phyloP scores from a whole-genome alignment of 257 asterid genomes.

The Ehretia macrophylla region DNA sequence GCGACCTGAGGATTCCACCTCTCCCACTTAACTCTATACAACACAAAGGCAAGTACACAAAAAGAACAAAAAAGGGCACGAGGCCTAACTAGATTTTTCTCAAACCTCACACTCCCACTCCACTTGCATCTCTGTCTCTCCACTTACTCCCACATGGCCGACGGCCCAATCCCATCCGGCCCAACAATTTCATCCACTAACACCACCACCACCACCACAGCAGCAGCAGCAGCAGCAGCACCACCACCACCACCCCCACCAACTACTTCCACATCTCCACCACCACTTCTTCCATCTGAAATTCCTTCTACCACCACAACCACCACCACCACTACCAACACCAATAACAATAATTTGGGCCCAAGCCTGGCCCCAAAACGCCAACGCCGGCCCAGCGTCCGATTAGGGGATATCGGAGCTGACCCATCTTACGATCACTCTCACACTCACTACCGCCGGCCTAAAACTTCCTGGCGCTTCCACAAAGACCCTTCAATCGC shows the following conservation, averaged over 20 bases:
- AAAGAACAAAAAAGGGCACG: neutral
- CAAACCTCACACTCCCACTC: slow-evolving; percentile 18
- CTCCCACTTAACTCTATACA: no score
- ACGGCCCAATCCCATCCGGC: slow-evolving; percentile 26
- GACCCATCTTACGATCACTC: slow-evolving; percentile 56
- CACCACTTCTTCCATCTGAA: slow-evolving; percentile 28
- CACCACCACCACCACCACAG: slow-evolving; percentile 20
- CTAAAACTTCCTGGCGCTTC: slow-evolving; percentile 57
- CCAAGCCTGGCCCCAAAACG: slow-evolving; percentile 69
- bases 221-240: slow-evolving; percentile 18
- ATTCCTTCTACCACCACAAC: neutral
- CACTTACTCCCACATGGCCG: slow-evolving; percentile 44
- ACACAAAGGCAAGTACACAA: neutral
- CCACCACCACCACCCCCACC: neutral
- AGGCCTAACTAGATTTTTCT: neutral
- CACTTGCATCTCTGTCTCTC: slow-evolving; percentile 7
- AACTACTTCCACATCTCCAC: slow-evolving; percentile 7
- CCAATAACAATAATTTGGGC: slow-evolving; percentile 22
- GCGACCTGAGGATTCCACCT: no score
- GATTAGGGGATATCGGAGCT: slow-evolving; percentile 95
- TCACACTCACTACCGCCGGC: slow-evolving; percentile 41
- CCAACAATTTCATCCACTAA: slow-evolving; percentile 23
- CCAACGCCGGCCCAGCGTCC: slow-evolving; percentile 97
- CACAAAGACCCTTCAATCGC: slow-evolving; percentile 79
- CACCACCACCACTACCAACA: slow-evolving; percentile 15